Evolutionary conservation across 768 basidiomycete species (phyloP).

Genomic region (Boletus insuetus): DNA sequence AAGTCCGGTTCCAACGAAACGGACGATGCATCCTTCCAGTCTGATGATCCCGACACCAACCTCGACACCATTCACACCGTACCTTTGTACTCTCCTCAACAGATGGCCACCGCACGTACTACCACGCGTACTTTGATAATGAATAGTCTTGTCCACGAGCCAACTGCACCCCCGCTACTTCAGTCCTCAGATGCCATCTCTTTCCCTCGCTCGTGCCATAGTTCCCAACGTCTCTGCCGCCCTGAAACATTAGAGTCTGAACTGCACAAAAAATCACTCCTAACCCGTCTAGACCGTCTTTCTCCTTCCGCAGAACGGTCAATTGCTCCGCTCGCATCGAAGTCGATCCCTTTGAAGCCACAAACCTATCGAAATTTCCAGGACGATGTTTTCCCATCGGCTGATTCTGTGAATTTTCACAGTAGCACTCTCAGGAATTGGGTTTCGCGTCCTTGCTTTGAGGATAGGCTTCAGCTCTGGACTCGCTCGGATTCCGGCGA

Average conservation of each 20-base stretch:
- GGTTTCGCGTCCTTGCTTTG: slow-evolving; percentile 72
- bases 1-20: slow-evolving; percentile 22
- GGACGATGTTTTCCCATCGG: slow-evolving; percentile 21
- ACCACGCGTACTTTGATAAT: slow-evolving; percentile 44
- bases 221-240: slow-evolving; percentile 34
- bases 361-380: slow-evolving; percentile 35
- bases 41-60: slow-evolving; percentile 34
- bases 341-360: slow-evolving; percentile 26
- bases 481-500: slow-evolving; percentile 39
- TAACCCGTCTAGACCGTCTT: slow-evolving; percentile 42
- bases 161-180: slow-evolving; percentile 49
- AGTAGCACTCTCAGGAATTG: slow-evolving; percentile 66
- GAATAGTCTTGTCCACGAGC: slow-evolving; percentile 42
- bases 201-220: slow-evolving; percentile 61
- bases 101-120: slow-evolving; percentile 32
- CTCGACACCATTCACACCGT: slow-evolving; percentile 12
- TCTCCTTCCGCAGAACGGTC: slow-evolving; percentile 40
- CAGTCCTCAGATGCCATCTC: slow-evolving; percentile 33
- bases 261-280: slow-evolving; percentile 51
- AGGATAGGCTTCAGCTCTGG: slow-evolving; percentile 64
- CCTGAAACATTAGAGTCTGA: slow-evolving; percentile 41
- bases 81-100: slow-evolving; percentile 22
- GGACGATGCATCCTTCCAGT: slow-evolving; percentile 38
- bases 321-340: slow-evolving; percentile 45
- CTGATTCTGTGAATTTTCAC: slow-evolving; percentile 17